Evolutionary conservation across 1,139 yeast genomes (phyloP).

Genomic region (Taphrina populina): DNA sequence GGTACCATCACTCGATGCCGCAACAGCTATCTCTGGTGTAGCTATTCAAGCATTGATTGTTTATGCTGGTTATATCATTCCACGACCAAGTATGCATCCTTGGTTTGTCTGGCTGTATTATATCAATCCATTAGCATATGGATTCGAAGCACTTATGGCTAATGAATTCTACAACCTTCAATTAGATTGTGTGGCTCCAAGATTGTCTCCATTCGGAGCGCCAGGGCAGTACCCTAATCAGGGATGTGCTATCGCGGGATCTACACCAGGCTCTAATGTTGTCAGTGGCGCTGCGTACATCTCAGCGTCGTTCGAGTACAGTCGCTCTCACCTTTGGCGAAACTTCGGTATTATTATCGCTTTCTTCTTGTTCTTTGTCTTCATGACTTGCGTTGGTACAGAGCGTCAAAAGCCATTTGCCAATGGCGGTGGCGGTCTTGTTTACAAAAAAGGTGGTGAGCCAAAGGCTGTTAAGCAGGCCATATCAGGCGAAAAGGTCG

Average conservation of each 20-base stretch:
- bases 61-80: slow-evolving; percentile 75
- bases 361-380: slow-evolving; percentile 56
- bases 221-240: slow-evolving; percentile 43
- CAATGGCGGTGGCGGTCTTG: slow-evolving; percentile 78
- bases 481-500: slow-evolving; percentile 39
- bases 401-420: slow-evolving; percentile 57
- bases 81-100: slow-evolving; percentile 57
- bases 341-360: slow-evolving; percentile 62
- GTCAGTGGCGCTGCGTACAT: slow-evolving; percentile 56
- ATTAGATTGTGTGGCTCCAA: slow-evolving; percentile 48
- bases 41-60: slow-evolving; percentile 61
- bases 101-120: slow-evolving; percentile 83
- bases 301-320: slow-evolving; percentile 47
- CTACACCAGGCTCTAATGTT: slow-evolving; percentile 50
- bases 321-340: slow-evolving; percentile 62
- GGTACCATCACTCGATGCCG: slow-evolving; percentile 60
- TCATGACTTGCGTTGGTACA: slow-evolving; percentile 56
- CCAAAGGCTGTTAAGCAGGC: slow-evolving; percentile 43
- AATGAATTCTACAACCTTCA: slow-evolving; percentile 57
- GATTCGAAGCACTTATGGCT: slow-evolving; percentile 66
- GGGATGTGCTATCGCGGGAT: slow-evolving; percentile 54
- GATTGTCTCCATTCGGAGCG: slow-evolving; percentile 56
- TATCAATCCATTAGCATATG: slow-evolving; percentile 67
- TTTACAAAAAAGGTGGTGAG: slow-evolving; percentile 54
- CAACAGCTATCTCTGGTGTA: slow-evolving; percentile 71